Evolutionary conservation across 1,139 yeast species (phyloP), one percentile per base, ranked within the genome.

Genomic region (Sugiyamaella novakii): DNA sequence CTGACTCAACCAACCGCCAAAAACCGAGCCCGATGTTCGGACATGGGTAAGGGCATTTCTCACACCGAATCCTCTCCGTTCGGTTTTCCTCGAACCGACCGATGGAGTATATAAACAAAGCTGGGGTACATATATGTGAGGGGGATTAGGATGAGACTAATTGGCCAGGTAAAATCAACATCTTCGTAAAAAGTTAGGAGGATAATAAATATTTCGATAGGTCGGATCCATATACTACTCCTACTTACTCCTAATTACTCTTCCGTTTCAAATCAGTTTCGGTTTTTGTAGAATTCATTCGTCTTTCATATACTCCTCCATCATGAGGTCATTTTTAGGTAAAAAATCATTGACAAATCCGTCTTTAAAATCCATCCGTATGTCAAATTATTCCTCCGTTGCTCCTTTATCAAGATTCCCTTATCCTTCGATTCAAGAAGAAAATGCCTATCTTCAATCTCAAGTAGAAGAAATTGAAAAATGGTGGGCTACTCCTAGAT

Each of bases 401-500:
- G 29, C 42, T n/a, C 56, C 67, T 7, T 46, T 67, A 11, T 70
- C 74, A 21, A 61, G 58, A 51, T 70, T 70, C 54, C 74, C 74
- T 8, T 66, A 67, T 50, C 74, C 75, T 5, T 51, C 66, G 3
- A 46, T 52, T 12, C 54, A 55, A 19, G 71, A 70, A 28, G 77
- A 73, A 52, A 54, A 59, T 33, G 56, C 56, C 17, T 72, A 52
- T 54, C 52, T 69, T 24, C 50, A 55, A 21, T 47, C 58, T 33
- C 69, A 69, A 50, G 54, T 62, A 33, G 59, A 63, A n/a, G 64
- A 66, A 43, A 72, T 78, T 46, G 71, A 74, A 45, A 56, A 67
- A 33, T 80, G 84, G 83, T 80, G 83, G 78, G 59, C 67, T 1
- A 58, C 73, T 7, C 75, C 75, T 4, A 71, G 85, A 41, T 80